phyloP scores from a whole-genome alignment of 2,329 filamentous ascomycete species.

The Aspergillus nomiae region DNA sequence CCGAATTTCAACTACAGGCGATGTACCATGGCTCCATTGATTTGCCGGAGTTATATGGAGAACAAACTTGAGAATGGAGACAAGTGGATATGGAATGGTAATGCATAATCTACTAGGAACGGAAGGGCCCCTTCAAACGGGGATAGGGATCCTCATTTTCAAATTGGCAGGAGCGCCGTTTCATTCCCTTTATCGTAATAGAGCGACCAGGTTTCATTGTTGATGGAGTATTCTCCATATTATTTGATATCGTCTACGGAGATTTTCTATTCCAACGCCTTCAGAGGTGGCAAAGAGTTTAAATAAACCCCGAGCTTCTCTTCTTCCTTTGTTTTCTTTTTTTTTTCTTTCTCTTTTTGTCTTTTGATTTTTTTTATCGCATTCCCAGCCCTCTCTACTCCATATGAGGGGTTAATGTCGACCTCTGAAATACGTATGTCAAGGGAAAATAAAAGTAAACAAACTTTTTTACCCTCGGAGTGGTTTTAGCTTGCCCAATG shows the following conservation, averaged over 20 bases:
- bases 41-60: background rate
- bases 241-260: background rate
- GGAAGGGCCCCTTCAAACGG: background rate
- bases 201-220: background rate
- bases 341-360: background rate
- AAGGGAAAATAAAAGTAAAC: background rate
- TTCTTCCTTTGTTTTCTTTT: background rate
- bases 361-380: background rate
- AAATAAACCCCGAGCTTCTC: slow-evolving; percentile 3
- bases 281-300: slow-evolving; percentile 3
- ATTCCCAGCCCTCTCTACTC: background rate
- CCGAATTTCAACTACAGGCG: slow-evolving; percentile 1
- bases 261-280: slow-evolving; percentile 4
- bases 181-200: background rate
- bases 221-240: background rate
- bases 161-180: slow-evolving; percentile 1
- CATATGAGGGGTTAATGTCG: background rate
- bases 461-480: background rate
- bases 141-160: background rate
- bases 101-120: background rate
- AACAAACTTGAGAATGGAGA: background rate
- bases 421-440: background rate
- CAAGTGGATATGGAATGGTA: slow-evolving; percentile 4
- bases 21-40: slow-evolving; percentile 10
- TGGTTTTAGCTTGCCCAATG: background rate